Evolutionary conservation across 352 stramenopile genomes (phyloP).

Genomic region (Blastocystis sp.): DNA sequence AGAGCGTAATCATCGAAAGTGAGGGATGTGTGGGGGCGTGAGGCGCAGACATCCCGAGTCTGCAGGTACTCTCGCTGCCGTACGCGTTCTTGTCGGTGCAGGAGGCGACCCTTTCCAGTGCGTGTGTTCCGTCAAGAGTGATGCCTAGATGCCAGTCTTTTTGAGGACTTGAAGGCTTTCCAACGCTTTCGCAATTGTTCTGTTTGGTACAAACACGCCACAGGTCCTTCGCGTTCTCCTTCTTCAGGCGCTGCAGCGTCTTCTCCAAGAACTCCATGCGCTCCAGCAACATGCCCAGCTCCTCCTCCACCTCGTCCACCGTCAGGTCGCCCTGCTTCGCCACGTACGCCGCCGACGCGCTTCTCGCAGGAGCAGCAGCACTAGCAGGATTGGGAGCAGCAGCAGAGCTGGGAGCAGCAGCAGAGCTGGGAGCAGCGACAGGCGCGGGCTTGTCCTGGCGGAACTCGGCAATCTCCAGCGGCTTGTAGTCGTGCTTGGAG

Average conservation of each 20-base stretch:
- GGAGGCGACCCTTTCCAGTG: not conserved
- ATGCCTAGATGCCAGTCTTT: not conserved
- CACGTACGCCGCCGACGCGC: not conserved
- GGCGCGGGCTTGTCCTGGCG: not conserved
- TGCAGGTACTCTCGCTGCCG: not conserved
- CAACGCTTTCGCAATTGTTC: not conserved
- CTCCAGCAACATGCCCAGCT: constrained; percentile 48
- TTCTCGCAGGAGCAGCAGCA: not conserved
- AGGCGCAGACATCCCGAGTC: not conserved
- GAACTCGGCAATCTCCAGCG: not conserved
- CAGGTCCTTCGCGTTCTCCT: constrained; percentile 64
- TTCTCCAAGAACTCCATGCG: constrained; percentile 55
- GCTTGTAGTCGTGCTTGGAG: constrained; percentile 1
- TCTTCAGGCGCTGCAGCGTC: constrained; percentile 51
- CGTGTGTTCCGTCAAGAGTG: not conserved
- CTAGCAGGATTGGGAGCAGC: not conserved
- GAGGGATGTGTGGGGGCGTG: not conserved
- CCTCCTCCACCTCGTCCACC: constrained; percentile 56
- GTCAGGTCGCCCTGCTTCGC: constrained; percentile 62
- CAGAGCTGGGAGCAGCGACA: not conserved
- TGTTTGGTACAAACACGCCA: constrained; percentile 10
- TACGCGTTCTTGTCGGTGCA: not conserved
- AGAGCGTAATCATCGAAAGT: not conserved
- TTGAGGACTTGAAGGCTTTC: not conserved
- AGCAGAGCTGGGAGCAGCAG: not conserved